Base-by-base conservation (phyloP, 2,329 filamentous ascomycete genomes). In the Fusarium xyrophilum region DNA sequence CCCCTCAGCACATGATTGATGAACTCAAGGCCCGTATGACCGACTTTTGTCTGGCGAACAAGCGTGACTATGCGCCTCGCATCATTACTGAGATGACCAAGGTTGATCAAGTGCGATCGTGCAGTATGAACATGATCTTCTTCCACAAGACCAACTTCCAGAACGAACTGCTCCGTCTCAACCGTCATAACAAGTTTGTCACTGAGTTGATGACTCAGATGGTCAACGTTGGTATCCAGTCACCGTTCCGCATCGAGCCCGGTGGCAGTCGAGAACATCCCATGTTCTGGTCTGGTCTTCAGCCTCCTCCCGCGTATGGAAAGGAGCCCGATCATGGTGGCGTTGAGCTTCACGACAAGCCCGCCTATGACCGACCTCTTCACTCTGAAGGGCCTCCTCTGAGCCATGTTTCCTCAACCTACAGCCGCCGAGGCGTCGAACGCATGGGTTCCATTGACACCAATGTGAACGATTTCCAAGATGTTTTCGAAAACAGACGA, bases 61-160 rank as follows among this genome's bases (percentile, higher is more conserved):
- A 97, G 81, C 91, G 95, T 58, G 95, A 97, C 75, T 97, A 93
- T 76, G 91, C 95, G 72, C 84, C 85, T 65, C 95, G 94, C 69
- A 93, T 97, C 60, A 86, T 97, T 38, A 96, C 93, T 0, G 93
- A 97, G 79, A 83, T 98, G 71, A 88, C 87, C 27, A 88, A 89
- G 12, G 89, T 98, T 53, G 88, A 90, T 27, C 90, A 97, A 73
- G 92, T 93, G 36, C 93, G 95, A 76, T 92, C 91, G 9, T 90
- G 97, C 75, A 93, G 89, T 7, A 86, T 97, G 75, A 97, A 97
- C 79, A 89, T 98, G 59, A 90, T 97, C 74, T 97, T 97, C 83
- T 97, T 97, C 83, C 97, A 97, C 86, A 97, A 97, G 79, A 93
- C 91, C 62, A 97, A 95, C 78, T 97, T 92, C 87, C 95, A 98